A percentile compares a stretch with the other conserved stretches of the same genome.
Conservation (phyloP, 768 basidiomycete genomes). For the Boletellus ananas region DNA sequence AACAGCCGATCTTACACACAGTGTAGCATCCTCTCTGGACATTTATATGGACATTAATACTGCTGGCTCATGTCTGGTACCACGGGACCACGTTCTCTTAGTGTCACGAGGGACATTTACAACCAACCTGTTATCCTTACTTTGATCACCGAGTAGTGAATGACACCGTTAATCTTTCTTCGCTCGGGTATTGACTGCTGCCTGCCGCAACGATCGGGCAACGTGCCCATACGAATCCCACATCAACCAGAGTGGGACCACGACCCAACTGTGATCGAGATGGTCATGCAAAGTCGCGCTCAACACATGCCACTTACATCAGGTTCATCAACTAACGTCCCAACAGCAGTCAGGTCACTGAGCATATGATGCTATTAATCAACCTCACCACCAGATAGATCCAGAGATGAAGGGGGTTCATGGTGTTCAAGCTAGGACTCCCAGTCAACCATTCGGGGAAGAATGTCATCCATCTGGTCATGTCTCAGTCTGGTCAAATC, state of each 20-base stretch:
- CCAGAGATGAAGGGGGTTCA: slow-evolving; percentile 70
- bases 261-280: slow-evolving; percentile 61
- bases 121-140: no score
- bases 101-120: no score
- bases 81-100: no score
- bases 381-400: slow-evolving; percentile 73
- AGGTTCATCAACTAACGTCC: slow-evolving; percentile 68
- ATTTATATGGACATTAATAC: slow-evolving; percentile 11
- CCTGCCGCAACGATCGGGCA: slow-evolving; percentile 50
- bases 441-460: slow-evolving; percentile 83
- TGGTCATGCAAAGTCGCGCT: not conserved
- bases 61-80: not conserved
- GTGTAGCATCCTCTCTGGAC: slow-evolving; percentile 8
- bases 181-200: slow-evolving; percentile 29
- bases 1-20: not conserved
- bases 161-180: slow-evolving; percentile 33
- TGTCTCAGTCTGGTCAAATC: not conserved
- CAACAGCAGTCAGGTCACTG: not conserved
- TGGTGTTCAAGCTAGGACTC: slow-evolving; percentile 66
- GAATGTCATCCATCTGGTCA: slow-evolving; percentile 78
- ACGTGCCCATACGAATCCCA: slow-evolving; percentile 73
- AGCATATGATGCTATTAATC: not conserved
- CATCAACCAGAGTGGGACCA: slow-evolving; percentile 74
- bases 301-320: slow-evolving; percentile 47
- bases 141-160: not conserved